phyloP scores from a whole-genome alignment of 1,284 basidiomycete species.

The Agaricales sp. region DNA sequence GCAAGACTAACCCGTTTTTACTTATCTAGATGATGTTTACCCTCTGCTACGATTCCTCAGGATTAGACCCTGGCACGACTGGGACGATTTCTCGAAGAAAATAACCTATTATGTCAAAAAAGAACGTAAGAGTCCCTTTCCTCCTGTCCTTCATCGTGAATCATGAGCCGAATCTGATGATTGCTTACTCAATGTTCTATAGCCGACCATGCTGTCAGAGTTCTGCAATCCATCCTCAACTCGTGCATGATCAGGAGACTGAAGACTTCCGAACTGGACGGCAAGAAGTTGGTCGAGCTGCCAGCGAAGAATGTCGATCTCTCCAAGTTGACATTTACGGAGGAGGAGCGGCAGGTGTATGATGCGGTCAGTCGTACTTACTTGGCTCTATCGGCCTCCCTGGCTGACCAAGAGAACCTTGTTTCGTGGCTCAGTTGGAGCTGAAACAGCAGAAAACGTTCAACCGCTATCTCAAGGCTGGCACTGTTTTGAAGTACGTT shows the following conservation, averaged over 20 bases:
- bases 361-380: slow-evolving; percentile 25
- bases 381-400: not conserved
- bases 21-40: slow-evolving; percentile 36
- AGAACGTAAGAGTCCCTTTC: slow-evolving; percentile 20
- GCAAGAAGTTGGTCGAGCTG: slow-evolving; percentile 48
- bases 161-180: not conserved
- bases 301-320: slow-evolving; percentile 43
- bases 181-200: slow-evolving; percentile 6
- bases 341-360: slow-evolving; percentile 49
- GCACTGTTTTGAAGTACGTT: slow-evolving; percentile 43
- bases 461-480: slow-evolving; percentile 44
- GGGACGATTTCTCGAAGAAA: slow-evolving; percentile 32
- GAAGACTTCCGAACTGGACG: slow-evolving; percentile 45
- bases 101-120: slow-evolving; percentile 35
- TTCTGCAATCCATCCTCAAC: slow-evolving; percentile 41
- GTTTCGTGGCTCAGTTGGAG: too few species aligned
- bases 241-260: slow-evolving; percentile 43
- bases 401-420: too few species aligned
- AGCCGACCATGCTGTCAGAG: slow-evolving; percentile 36
- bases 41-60: slow-evolving; percentile 40
- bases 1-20: not conserved
- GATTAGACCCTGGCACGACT: slow-evolving; percentile 43
- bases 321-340: slow-evolving; percentile 34
- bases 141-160: not conserved
- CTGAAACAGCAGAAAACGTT: slow-evolving; percentile 43